phyloP scores from a whole-genome alignment of 2,329 filamentous ascomycete genomes.

The Coccinonectria pachysandricola region DNA sequence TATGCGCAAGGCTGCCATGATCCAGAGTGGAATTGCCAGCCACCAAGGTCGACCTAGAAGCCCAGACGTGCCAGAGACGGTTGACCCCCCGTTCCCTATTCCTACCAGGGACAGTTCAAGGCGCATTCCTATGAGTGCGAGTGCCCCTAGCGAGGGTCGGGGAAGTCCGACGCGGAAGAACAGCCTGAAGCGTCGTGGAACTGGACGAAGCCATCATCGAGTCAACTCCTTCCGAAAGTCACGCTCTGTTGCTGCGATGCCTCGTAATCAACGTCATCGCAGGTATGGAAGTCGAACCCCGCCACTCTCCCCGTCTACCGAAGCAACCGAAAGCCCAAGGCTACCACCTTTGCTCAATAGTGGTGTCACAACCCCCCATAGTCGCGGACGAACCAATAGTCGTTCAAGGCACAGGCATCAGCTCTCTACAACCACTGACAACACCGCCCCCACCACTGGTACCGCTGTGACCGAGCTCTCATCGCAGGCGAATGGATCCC shows the following conservation, averaged over 20 bases:
- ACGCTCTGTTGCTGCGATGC: conserved; percentile 68
- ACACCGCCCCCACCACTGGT: conserved; percentile 33
- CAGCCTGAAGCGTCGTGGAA: conserved; percentile 45
- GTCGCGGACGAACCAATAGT: conserved; percentile 29
- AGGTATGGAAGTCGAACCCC: conserved; percentile 49
- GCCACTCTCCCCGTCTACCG: conserved; percentile 56
- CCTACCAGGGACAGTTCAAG: conserved; percentile 82
- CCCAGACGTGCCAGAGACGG: conserved; percentile 50
- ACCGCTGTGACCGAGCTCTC: conserved; percentile 29
- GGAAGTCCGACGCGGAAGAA: conserved; percentile 61
- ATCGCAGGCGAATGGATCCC: conserved; percentile 37
- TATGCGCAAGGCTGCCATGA: conserved; percentile 70
- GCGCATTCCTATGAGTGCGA: conserved; percentile 55
- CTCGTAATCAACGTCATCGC: conserved; percentile 40
- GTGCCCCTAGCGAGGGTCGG: conserved; percentile 59
- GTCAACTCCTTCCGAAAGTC: conserved; percentile 66
- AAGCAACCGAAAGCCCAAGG: conserved; percentile 57
- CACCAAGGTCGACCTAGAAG: conserved; percentile 56
- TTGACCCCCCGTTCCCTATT: conserved; percentile 79
- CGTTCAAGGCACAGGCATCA: conserved; percentile 44
- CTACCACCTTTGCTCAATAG: conserved; percentile 66
- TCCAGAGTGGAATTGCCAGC: conserved; percentile 64
- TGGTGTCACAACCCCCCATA: conserved; percentile 54
- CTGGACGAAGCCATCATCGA: conserved; percentile 38
- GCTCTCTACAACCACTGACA: conserved; percentile 49